Evolutionary conservation across 2,329 filamentous ascomycete species (phyloP).

Genomic region (Basipetospora chlamydospora): DNA sequence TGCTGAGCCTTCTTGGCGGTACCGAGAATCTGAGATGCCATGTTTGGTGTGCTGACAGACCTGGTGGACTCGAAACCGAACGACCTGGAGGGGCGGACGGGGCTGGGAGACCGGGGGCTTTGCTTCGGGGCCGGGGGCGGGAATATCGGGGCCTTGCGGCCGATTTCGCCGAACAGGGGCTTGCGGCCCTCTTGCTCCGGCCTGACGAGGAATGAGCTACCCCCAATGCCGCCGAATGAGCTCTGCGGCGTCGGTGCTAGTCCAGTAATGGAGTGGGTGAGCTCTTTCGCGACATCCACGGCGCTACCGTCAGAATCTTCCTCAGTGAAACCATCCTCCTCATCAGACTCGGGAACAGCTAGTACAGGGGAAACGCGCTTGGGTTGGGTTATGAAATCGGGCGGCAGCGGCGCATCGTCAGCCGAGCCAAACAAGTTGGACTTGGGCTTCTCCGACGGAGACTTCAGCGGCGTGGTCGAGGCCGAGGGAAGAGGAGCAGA

Average conservation of each 20-base stretch:
- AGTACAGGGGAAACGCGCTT: slow-evolving; percentile 13
- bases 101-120: slow-evolving; percentile 62
- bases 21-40: slow-evolving; percentile 40
- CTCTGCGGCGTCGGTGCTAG: slow-evolving; percentile 38
- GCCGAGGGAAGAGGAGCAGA: slow-evolving; percentile 30
- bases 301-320: slow-evolving; percentile 44
- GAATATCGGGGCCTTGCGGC: slow-evolving; percentile 39
- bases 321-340: slow-evolving; percentile 26
- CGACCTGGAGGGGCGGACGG: slow-evolving; percentile 33
- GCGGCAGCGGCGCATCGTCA: slow-evolving; percentile 25
- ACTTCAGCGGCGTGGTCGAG: slow-evolving; percentile 19
- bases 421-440: slow-evolving; percentile 13
- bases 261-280: slow-evolving; percentile 35
- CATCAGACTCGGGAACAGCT: slow-evolving; percentile 21
- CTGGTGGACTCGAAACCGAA: slow-evolving; percentile 37
- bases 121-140: slow-evolving; percentile 31
- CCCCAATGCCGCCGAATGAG: slow-evolving; percentile 32
- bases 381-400: slow-evolving; percentile 16
- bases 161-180: slow-evolving; percentile 26
- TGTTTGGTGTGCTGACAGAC: slow-evolving; percentile 46
- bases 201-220: slow-evolving; percentile 9
- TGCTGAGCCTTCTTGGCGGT: neutral
- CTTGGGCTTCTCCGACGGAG: slow-evolving; percentile 8
- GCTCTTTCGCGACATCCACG: slow-evolving; percentile 49
- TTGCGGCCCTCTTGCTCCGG: slow-evolving; percentile 27